Conservation (phyloP, 176 grass and related monocot species). For the Oryza coarctata region DNA sequence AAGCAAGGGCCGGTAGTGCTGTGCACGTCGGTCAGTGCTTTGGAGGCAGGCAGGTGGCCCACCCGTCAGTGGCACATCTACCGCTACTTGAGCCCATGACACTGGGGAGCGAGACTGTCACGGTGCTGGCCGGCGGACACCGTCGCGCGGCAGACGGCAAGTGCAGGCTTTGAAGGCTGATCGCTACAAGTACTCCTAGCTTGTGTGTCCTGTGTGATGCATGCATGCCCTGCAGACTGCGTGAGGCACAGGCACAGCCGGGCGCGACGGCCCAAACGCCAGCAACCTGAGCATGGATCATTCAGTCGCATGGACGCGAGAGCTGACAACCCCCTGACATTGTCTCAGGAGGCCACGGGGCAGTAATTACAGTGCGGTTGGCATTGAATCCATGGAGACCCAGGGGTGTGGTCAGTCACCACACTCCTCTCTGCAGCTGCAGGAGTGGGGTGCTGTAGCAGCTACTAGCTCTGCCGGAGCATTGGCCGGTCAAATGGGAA, state of each 20-base stretch:
- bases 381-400: conserved; percentile 4
- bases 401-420: background rate
- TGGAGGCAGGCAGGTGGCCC: background rate
- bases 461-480: background rate
- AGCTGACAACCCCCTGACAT: conserved; percentile 26
- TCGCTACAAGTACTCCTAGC: background rate
- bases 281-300: conserved; percentile 20
- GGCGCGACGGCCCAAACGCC: background rate
- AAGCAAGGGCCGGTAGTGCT: too few species aligned
- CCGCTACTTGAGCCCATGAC: conserved; percentile 34
- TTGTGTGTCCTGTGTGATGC: background rate
- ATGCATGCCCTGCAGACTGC: background rate
- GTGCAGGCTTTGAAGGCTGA: conserved; percentile 27
- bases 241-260: background rate
- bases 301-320: conserved; percentile 5
- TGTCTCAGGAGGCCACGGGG: conserved; percentile 7
- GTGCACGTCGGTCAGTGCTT: background rate
- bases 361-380: conserved; percentile 8
- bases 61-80: background rate
- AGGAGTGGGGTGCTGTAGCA: background rate
- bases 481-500: background rate
- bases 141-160: conserved; percentile 25
- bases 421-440: background rate
- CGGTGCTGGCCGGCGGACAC: background rate
- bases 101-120: background rate